Evolutionary conservation across 805 yeast genomes (phyloP), one percentile per base, ranked within the genome.

Genomic region (Pichia occidentalis): DNA sequence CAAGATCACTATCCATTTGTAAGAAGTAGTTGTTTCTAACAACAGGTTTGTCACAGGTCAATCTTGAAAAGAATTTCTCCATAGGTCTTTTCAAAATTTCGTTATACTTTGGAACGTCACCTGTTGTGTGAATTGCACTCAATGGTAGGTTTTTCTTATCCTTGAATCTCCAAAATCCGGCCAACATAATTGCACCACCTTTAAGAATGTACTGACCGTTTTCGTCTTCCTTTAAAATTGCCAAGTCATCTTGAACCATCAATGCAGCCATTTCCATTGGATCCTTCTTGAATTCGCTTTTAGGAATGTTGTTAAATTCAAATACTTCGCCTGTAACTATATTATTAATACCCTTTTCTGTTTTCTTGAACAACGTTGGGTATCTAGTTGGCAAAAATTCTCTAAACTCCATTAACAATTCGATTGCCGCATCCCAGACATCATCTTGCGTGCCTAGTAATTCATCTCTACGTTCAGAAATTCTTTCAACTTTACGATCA

Each of bases 131-230:
- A 44, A 79, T 78, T 18, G 65, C 67, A 27, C 69, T 60, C 30
- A 79, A 57, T 13, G 81, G 76, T 57, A 71, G 57, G 39, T 73
- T 67, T 23, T 71, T 51, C 53, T 80, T 80, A 50, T 80, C 85
- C 37, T 59, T 66, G 29, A 80, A 65, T 51, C 83, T 64, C 85
- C 85, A 79, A 55, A 78, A 80, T 0, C 80, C 85, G 3, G 86
- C 80, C 32, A 79, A 63, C 50, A 75, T 61, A 34, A 79, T 74
- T 4, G 80, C 73, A 3, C 84, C 86, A 21, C 73, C 78, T 48
- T 70, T 71, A 38, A 79, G 61, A 24, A 60, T 60, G 51, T 76
- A 78, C 36, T 72, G 68, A 7, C 83, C 85, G 26, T 75, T 67
- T 17, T 64, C 67, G 34, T 66, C 63, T 49, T 80, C 85, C 36